A percentile compares a stretch with the other conserved stretches of the same genome.
These are phyloP conservation scores for Saccharomyces hybrid DNA, from an alignment of 1,139 yeast species.

Conservation along the genomic window DNA sequence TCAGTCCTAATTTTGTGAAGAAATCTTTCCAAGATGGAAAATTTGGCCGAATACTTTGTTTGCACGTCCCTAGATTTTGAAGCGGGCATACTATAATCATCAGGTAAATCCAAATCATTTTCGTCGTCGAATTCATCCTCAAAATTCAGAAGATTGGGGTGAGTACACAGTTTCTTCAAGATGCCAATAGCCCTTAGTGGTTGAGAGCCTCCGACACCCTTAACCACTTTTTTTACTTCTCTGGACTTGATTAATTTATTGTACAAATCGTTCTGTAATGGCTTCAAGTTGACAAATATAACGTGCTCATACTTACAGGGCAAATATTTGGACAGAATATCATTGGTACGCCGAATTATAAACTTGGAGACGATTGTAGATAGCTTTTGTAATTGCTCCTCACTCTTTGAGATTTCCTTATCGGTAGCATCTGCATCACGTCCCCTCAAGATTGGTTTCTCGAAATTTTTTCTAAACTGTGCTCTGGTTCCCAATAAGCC, in stretches of 20 bases:
- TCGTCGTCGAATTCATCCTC: conserved; percentile 73
- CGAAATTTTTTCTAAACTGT: conserved; percentile 82
- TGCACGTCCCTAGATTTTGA: conserved; percentile 42
- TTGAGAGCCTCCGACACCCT: too few relatives aligned
- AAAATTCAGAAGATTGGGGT: conserved; percentile 75
- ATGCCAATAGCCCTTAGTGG: too few relatives aligned
- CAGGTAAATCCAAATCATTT: conserved; percentile 54
- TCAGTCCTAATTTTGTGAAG: conserved; percentile 65
- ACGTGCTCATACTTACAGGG: conserved; percentile 97
- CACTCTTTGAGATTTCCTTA: conserved; percentile 66
- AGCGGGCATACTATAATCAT: conserved; percentile 46
- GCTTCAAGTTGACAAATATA: conserved; percentile 76
- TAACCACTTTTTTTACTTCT: conserved; percentile 64
- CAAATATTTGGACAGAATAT: conserved; percentile 82
- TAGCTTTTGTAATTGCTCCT: conserved; percentile 59
- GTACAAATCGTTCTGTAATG: conserved; percentile 67
- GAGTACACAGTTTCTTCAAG: conserved; percentile 87
- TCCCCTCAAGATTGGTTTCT: conserved; percentile 69
- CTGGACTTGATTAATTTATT: conserved; percentile 74
- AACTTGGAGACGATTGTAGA: conserved; percentile 77
- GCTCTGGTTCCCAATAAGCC: conserved; percentile 78
- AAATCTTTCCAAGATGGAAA: conserved; percentile 58
- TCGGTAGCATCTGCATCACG: conserved; percentile 90
- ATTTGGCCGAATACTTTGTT: conserved; percentile 51
- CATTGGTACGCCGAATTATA: conserved; percentile 92